Evolutionary conservation across 1,139 yeast genomes (phyloP), one percentile per base, ranked within the genome.

Genomic region (Saccharomyces pastorianus): DNA sequence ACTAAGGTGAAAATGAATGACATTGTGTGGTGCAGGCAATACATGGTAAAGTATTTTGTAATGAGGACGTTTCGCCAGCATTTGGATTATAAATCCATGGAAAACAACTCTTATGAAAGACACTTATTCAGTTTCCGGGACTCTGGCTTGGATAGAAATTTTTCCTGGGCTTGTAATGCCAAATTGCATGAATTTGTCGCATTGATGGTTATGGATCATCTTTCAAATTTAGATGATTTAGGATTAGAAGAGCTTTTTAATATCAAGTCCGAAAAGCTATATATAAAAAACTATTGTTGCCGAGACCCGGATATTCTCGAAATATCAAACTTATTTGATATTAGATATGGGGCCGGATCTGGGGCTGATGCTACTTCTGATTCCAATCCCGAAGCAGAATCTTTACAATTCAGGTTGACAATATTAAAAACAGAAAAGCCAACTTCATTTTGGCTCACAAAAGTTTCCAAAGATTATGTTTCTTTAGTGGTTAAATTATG

Each of bases 11-110:
- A 55, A 11, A 60, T 67, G 58, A 63, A 64, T 31, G 58, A 60
- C 29, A 61, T 59, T 29, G 62, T 64, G n/a, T 67, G 71, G 71
- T 63, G 68, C 51, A 60, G 65, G 51, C 67, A 64, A 53, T 56
- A 54, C 14, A 65, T 64, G 62, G 59, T 67, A n/a, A 64, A 62
- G 52, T 55, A 58, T 41, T 61, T 62, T 32, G 58, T 65, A 4
- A 41, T 66, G 20, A 53, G 50, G 23, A 55, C 54, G 27, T 60
- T 61, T 31, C 31, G 25, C 11, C 49, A 55, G n/a, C 29, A 42
- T 25, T 41, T 44, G 41, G 14, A 9, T 25, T 26, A 27, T 7
- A 34, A 38, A 14, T 32, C 47, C 3, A 23, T 38, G 44, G 48
- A 46, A 8, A 48, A 52, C 28, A 34, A 34, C n/a, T n/a, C 46